phyloP scores from a whole-genome alignment of 306 rosid species.

The Cicer arietinum region DNA sequence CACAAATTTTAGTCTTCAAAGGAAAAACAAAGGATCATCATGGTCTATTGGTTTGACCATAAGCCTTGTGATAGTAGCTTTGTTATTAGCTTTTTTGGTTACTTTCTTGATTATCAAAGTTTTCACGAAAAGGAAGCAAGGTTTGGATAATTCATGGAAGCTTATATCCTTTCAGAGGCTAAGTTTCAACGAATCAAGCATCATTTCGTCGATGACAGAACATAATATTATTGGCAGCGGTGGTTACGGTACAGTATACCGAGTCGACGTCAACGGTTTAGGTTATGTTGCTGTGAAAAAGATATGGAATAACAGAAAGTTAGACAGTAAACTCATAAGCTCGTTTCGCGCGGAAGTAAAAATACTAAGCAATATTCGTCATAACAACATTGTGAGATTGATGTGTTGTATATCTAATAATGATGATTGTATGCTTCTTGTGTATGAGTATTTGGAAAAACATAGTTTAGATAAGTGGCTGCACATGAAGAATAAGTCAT shows the following conservation, averaged over 20 bases:
- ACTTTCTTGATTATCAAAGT: constrained; percentile 35
- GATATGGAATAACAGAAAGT: constrained; percentile 34
- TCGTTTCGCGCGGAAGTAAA: constrained; percentile 43
- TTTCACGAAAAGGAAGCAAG: constrained; percentile 38
- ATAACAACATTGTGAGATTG: constrained; percentile 46
- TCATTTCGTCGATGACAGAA: constrained; percentile 42
- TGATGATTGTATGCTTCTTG: constrained; percentile 44
- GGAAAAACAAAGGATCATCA: constrained; percentile 49
- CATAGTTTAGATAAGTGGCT: constrained; percentile 43
- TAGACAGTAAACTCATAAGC: constrained; percentile 36
- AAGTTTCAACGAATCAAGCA: constrained; percentile 41
- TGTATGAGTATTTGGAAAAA: constrained; percentile 41
- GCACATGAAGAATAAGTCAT: constrained; percentile 35
- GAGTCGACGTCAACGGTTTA: constrained; percentile 26
- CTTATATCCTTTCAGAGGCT: constrained; percentile 48
- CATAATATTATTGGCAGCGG: constrained; percentile 44
- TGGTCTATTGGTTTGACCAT: constrained; percentile 59
- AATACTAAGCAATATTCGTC: constrained; percentile 40
- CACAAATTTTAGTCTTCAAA: constrained; percentile 38
- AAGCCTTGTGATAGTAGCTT: constrained; percentile 36
- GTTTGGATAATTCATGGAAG: constrained; percentile 48
- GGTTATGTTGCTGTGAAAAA: constrained; percentile 48
- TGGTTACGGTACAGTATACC: constrained; percentile 41
- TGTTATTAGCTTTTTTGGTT: constrained; percentile 27
- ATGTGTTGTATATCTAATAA: constrained; percentile 46